Base-by-base conservation (phyloP, 768 basidiomycete species). In the Dentipellis fragilis region DNA sequence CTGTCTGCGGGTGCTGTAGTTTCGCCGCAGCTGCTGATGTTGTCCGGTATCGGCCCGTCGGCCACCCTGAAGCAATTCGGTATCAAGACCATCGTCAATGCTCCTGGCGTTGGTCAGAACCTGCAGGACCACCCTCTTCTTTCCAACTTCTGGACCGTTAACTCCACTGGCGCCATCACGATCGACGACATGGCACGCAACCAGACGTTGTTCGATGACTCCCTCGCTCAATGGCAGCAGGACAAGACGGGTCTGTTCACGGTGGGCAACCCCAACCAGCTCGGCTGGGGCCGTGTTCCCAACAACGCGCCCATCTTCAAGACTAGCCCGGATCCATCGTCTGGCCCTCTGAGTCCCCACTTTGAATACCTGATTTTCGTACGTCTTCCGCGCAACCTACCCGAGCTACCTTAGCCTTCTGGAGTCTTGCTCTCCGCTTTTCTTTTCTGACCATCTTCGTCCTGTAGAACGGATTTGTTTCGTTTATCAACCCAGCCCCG, bases 41-140 rank as follows among this genome's bases (percentile, higher is more conserved):
- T 70, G 12, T 72, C 71, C 4, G 71, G 71, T 10, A 71, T 72
- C 52, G 70, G 71, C 10, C 65, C 69, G 51, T 14, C 37, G 8
- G 42, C 57, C 1, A 64, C 68, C 4, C 63, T 72, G 3, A 46
- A 42, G 12, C 17, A 63, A 19, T 50, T 64, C 29, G 67, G 67
- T 5, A 69, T 71, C 55, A 53, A 63, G 39, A 23, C 70, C 6
- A 42, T 70, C 17, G 62, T 70, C 2, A 36, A 70, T 54, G 59
- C 70, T 22, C 71, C 72, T 0, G 70, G 69, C 4, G 72, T 74
- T 19, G 72, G 72, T 19, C 60, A 40, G 12, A 72, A 73, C 55
- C 60, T 73, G 12, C 70, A 72, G 62, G 72, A 71, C 63, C 54
- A 59, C 54, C 9, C 42, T 35, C 3, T 23, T 14, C 11, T 49